Evolutionary conservation across 805 yeast genomes (phyloP), one percentile per base, ranked within the genome.

Genomic region (Yarrowia sp.): DNA sequence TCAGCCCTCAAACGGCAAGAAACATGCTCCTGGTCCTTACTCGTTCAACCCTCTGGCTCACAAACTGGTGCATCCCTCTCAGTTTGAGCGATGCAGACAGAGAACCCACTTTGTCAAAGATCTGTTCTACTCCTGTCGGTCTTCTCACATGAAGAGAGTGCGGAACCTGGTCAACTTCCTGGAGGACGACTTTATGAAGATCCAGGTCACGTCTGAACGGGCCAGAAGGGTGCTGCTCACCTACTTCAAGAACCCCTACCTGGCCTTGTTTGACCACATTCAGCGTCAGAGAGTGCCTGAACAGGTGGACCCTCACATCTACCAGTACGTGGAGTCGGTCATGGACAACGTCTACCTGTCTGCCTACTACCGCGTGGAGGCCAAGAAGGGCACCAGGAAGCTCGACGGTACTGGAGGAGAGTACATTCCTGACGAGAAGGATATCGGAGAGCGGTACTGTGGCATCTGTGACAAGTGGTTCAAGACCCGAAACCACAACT

Each of bases 371-470:
- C 56, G 67, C 15, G 67, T 63, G 10, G 66, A 59, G 22, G 36
- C 12, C 36, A 53, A 40, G 36, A 16, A 19, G 19, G 22, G 42
- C 4, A 5, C 3, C 8, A 26, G 14, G 26, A 38, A 38, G 3
- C 41, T 35, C 7, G 56, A 48, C 8, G 52, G 35, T 1, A 2
- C 19, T 5, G 42, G 32, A 36, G 58, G 43, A 36, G 38, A 26
- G 22, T 48, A 36, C 22, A 5, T 22, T 38, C 56, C 67, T 1
- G 48, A 46, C 11, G 67, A 63, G 12, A 63, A 63, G 40, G 67
- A 63, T n/a, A 26, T 49, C 15, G 67, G 67, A 15, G 67, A 63
- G n/a, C 38, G 67, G 48, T 63, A 36, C 56, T 63, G 67, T 41
- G 55, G 40, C 0, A 38, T 41, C 1, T 63, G 67, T 12, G 40